Conservation (phyloP, 768 basidiomycete genomes). For the Hygrocybe punicea region DNA sequence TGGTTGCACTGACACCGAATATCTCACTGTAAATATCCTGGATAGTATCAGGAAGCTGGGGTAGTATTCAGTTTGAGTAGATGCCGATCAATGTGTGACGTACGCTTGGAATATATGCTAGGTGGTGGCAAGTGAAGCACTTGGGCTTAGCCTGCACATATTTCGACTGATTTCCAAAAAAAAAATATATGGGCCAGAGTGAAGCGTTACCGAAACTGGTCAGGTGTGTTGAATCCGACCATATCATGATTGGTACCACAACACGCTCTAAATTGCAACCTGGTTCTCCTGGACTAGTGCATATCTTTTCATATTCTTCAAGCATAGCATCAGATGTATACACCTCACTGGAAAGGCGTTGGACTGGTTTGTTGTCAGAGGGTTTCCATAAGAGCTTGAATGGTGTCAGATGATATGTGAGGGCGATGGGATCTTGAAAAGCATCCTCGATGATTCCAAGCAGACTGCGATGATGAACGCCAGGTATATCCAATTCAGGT, state of each 20-base stretch:
- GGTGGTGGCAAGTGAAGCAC: slow-evolving; percentile 19
- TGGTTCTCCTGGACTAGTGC: neutral
- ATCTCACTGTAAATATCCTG: slow-evolving; percentile 5
- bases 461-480: slow-evolving; percentile 20
- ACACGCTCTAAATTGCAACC: slow-evolving; percentile 13
- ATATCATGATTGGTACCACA: slow-evolving; percentile 23
- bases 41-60: slow-evolving; percentile 13
- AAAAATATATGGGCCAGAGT: slow-evolving; percentile 36
- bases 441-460: slow-evolving; percentile 16
- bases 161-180: slow-evolving; percentile 37
- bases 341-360: slow-evolving; percentile 16
- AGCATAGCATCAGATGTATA: slow-evolving; percentile 17
- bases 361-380: slow-evolving; percentile 1
- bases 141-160: slow-evolving; percentile 24
- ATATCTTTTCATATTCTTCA: slow-evolving; percentile 8
- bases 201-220: slow-evolving; percentile 26
- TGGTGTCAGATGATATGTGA: slow-evolving; percentile 17
- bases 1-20: slow-evolving; percentile 1
- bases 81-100: slow-evolving; percentile 8
- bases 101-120: slow-evolving; percentile 31
- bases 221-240: slow-evolving; percentile 30
- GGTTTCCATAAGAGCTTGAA: slow-evolving; percentile 15
- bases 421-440: neutral
- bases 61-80: neutral
- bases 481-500: slow-evolving; percentile 15